Percentiles rank a stretch among this genome's conserved stretches.
phyloP scores from a whole-genome alignment of 306 rosid species.

The Begonia masoniana region DNA sequence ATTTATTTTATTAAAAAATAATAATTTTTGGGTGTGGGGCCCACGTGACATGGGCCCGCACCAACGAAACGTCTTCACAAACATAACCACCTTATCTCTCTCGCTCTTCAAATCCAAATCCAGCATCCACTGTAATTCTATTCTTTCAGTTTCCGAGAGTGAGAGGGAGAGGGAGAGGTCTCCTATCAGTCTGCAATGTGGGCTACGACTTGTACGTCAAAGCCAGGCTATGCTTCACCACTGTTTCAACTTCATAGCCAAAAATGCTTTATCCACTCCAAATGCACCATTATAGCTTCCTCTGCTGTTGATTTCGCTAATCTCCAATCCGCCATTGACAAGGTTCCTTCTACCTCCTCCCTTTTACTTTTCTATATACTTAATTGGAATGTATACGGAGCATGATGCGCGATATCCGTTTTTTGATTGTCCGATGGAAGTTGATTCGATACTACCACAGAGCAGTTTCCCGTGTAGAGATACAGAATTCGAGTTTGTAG shows the following conservation, averaged over 20 bases:
- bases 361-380: background rate
- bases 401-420: background rate
- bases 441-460: too few species aligned
- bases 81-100: too few species aligned
- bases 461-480: too few species aligned
- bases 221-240: conserved; percentile 1
- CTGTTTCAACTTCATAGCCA: background rate
- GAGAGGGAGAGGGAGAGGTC: too few species aligned
- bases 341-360: conserved; percentile 25
- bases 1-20: too few species aligned
- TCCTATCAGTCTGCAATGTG: background rate
- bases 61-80: too few species aligned
- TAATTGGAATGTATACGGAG: background rate
- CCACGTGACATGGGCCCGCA: too few species aligned
- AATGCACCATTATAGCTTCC: conserved; percentile 32
- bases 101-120: too few species aligned
- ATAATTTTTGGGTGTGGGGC: too few species aligned
- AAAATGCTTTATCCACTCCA: conserved; percentile 16
- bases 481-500: background rate
- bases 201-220: background rate
- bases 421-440: too few species aligned
- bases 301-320: conserved; percentile 62
- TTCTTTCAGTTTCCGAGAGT: too few species aligned
- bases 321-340: conserved; percentile 63
- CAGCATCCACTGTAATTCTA: too few species aligned